Evolutionary conservation across 148 eudicot genomes (phyloP).

Genomic region (Agrostemma githago): DNA sequence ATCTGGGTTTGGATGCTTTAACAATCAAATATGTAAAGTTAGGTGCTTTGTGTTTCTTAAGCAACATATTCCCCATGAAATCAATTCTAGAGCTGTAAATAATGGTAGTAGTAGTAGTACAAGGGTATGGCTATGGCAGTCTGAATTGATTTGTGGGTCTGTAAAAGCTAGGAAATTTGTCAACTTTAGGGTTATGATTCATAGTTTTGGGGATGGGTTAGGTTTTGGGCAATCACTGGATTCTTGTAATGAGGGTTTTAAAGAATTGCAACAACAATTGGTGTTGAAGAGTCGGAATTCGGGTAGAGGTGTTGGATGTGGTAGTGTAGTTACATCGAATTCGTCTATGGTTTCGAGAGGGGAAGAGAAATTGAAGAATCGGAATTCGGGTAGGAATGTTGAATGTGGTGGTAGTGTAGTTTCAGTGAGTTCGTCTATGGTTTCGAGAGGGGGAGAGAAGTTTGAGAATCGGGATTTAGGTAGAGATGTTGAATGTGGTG

Average conservation of each 20-base stretch:
- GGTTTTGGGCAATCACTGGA: not conserved
- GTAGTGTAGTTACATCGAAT: too few relatives aligned
- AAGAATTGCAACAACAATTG: not conserved
- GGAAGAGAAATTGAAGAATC: too few relatives aligned
- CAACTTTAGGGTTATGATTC: slow-evolving; percentile 19
- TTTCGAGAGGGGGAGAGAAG: too few relatives aligned
- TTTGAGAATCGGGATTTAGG: not conserved
- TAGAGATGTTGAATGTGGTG: not conserved
- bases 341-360: too few relatives aligned
- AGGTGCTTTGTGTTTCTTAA: slow-evolving; percentile 8
- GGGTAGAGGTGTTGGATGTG: too few relatives aligned
- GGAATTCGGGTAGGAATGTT: too few relatives aligned
- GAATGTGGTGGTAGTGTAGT: too few relatives aligned
- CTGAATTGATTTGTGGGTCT: slow-evolving; percentile 7
- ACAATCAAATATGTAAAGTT: too few relatives aligned
- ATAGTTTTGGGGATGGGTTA: slow-evolving; percentile 23
- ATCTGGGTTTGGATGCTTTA: too few relatives aligned
- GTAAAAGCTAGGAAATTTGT: slow-evolving; percentile 6
- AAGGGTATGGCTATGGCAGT: not conserved
- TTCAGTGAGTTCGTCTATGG: too few relatives aligned
- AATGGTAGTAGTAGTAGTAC: too few relatives aligned
- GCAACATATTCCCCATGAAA: not conserved
- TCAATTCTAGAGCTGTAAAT: not conserved
- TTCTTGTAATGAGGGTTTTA: slow-evolving; percentile 11
- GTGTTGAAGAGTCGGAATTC: not conserved